These are phyloP conservation scores for Eucalyptus sp. DNA, from an alignment of 345 rosid species.

Conservation along the genomic window DNA sequence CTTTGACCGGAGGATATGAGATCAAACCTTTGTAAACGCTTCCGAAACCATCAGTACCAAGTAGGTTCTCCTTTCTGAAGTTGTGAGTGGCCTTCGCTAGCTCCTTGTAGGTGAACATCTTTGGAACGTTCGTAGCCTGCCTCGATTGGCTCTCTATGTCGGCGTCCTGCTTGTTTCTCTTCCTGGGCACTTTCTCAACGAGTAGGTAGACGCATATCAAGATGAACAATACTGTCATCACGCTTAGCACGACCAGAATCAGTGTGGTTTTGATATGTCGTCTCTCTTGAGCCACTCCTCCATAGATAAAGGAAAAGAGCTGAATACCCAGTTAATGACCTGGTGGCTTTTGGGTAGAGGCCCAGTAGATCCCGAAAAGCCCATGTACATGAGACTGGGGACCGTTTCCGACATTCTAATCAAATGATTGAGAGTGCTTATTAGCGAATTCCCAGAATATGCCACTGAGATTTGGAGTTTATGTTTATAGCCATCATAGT, in stretches of 20 bases:
- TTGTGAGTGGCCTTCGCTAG: conserved; percentile 19
- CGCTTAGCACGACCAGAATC: background rate
- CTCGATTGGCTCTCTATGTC: conserved; percentile 12
- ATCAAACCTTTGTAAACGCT: conserved; percentile 21
- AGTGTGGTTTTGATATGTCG: background rate
- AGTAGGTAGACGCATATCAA: background rate
- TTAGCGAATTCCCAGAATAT: conserved; percentile 5
- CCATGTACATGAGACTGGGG: conserved; percentile 10
- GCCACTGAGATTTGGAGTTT: conserved; percentile 7
- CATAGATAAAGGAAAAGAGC: background rate
- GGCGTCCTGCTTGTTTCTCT: background rate
- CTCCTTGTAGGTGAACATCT: conserved; percentile 11
- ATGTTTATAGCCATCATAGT: background rate
- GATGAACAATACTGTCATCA: background rate
- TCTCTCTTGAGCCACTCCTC: background rate
- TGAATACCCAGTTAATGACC: conserved; percentile 7
- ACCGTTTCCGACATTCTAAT: conserved; percentile 4
- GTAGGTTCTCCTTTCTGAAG: conserved; percentile 20
- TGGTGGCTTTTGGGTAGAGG: conserved; percentile 5
- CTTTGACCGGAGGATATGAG: conserved; percentile 3
- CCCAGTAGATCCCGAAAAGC: conserved; percentile 23
- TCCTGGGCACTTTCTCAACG: background rate
- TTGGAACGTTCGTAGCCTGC: conserved; percentile 10
- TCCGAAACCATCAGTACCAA: conserved; percentile 25
- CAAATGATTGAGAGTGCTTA: conserved; percentile 12